Evolutionary conservation across 257 asterid species (phyloP).

Genomic region (Solanum medicagineum): DNA sequence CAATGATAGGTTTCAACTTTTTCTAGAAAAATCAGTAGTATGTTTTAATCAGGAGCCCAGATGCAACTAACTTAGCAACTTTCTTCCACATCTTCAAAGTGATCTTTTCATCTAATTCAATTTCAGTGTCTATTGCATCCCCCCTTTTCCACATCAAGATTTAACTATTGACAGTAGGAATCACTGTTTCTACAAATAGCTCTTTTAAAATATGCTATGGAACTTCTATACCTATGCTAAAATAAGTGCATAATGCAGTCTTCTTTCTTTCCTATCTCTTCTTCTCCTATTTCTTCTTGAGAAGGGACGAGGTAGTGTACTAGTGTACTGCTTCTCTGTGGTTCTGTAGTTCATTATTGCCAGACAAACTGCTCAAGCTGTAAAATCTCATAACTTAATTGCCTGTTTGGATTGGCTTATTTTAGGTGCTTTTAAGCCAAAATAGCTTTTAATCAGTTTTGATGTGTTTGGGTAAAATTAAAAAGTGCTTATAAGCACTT

Average conservation of each 20-base stretch:
- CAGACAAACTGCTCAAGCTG: background rate
- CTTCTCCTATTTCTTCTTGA: background rate
- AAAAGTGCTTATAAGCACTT: too few relatives aligned
- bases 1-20: background rate
- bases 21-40: background rate
- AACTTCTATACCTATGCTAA: background rate
- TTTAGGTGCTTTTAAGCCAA: too few relatives aligned
- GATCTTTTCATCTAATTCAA: background rate
- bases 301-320: background rate
- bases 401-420: too few relatives aligned
- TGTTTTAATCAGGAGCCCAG: background rate
- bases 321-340: background rate
- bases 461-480: too few relatives aligned
- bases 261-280: background rate
- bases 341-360: background rate
- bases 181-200: background rate
- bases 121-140: background rate
- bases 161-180: background rate
- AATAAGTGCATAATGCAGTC: background rate
- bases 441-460: too few relatives aligned
- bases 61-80: background rate
- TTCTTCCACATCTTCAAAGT: background rate
- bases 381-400: background rate
- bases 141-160: background rate
- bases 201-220: background rate